A percentile compares a stretch with the other conserved stretches of the same genome.
These are phyloP conservation scores for Tricholoma hemisulphureum DNA, from an alignment of 768 basidiomycete species.

Conservation along the genomic window DNA sequence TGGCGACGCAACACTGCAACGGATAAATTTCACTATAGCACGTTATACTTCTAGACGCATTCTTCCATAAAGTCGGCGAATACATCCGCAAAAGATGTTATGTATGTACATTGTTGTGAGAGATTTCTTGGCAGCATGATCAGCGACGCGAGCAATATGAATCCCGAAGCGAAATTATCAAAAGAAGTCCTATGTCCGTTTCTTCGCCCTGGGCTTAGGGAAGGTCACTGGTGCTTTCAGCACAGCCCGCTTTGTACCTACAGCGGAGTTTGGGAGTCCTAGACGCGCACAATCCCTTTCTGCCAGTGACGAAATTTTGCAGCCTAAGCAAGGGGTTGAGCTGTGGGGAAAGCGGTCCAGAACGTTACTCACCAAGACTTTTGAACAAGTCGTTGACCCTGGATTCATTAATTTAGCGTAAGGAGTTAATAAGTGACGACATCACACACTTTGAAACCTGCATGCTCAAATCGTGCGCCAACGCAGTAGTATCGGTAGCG, in stretches of 20 bases:
- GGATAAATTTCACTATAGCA: background rate
- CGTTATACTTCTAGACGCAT: background rate
- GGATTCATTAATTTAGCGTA: background rate
- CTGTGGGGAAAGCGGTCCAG: background rate
- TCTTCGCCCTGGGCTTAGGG: constrained; percentile 58
- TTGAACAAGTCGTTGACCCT: constrained; percentile 70
- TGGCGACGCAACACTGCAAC: too few relatives aligned
- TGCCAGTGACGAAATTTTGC: constrained; percentile 59
- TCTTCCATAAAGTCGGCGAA: background rate
- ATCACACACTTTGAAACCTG: constrained; percentile 56
- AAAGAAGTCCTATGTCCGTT: constrained; percentile 24
- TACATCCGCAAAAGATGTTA: background rate
- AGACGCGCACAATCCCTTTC: constrained; percentile 65
- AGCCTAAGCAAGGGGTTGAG: constrained; percentile 47
- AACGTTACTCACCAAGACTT: constrained; percentile 53
- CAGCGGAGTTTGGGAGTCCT: constrained; percentile 63
- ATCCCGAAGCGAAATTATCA: background rate
- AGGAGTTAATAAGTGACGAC: background rate
- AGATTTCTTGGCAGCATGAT: background rate
- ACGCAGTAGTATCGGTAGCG: constrained; percentile 59
- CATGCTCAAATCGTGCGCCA: constrained; percentile 78
- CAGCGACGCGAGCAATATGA: background rate
- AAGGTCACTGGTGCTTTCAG: constrained; percentile 78
- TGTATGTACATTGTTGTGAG: background rate
- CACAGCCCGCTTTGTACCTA: constrained; percentile 66